Evolutionary conservation across 73 alveolate species (phyloP).

Genomic region (Breviolum minutum): DNA sequence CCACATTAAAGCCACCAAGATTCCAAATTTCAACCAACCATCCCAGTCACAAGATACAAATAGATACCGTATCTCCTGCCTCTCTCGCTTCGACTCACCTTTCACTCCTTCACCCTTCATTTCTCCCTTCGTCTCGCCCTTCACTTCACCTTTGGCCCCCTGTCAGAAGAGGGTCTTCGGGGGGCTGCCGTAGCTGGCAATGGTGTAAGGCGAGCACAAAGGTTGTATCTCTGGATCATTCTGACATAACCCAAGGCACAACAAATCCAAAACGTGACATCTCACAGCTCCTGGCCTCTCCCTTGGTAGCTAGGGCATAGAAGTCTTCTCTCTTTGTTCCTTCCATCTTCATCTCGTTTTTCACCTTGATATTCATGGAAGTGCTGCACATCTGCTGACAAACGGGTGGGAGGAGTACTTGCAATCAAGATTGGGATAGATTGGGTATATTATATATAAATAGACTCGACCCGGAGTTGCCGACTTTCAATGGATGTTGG

Average conservation of each 20-base stretch:
- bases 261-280: no score
- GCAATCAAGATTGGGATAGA: no score
- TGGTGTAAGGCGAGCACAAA: no score
- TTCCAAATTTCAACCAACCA: not conserved
- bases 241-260: no score
- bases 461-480: no score
- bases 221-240: no score
- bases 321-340: slow-evolving; percentile 83
- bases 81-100: slow-evolving; percentile 87
- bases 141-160: slow-evolving; percentile 88
- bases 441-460: no score
- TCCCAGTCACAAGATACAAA: not conserved
- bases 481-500: no score
- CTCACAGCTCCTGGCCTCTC: slow-evolving; percentile 38
- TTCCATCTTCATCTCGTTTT: slow-evolving; percentile 87
- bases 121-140: slow-evolving; percentile 83
- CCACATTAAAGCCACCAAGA: no score
- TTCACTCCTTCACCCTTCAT: slow-evolving; percentile 79
- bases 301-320: slow-evolving; percentile 88
- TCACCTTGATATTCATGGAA: slow-evolving; percentile 4
- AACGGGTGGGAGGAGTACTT: no score
- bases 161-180: not conserved
- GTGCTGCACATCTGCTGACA: no score
- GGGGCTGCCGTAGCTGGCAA: no score
- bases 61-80: not conserved